Evolutionary conservation across 805 yeast genomes (phyloP).

Genomic region (Debaryomyces prosopidis): DNA sequence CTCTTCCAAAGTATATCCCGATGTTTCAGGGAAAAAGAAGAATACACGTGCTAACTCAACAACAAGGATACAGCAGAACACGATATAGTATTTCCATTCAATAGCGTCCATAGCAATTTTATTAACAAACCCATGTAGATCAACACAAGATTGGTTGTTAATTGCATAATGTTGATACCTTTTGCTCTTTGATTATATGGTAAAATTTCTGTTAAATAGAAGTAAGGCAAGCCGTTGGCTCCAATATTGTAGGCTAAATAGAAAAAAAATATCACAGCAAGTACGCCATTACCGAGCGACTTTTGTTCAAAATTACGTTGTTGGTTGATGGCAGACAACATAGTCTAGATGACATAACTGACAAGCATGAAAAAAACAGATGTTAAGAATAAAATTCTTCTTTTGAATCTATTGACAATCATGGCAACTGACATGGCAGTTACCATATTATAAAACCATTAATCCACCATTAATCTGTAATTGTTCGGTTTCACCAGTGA

Average conservation of each 20-base stretch:
- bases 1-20: conserved; percentile 36
- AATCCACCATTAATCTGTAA: conserved; percentile 53
- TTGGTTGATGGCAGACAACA: conserved; percentile 47
- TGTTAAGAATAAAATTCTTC: conserved; percentile 29
- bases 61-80: conserved; percentile 27
- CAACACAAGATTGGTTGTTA: conserved; percentile 13
- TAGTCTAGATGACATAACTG: conserved; percentile 16
- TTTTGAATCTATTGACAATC: conserved; percentile 20
- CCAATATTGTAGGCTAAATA: conserved; percentile 27
- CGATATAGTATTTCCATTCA: conserved; percentile 36
- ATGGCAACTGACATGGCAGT: conserved; percentile 22
- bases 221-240: conserved; percentile 28
- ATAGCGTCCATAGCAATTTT: conserved; percentile 33
- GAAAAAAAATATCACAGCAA: conserved; percentile 50
- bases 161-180: conserved; percentile 26
- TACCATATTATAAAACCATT: conserved; percentile 46
- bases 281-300: conserved; percentile 44
- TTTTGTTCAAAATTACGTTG: conserved; percentile 41
- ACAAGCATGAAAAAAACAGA: conserved; percentile 21
- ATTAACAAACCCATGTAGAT: conserved; percentile 17
- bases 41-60: conserved; percentile 22
- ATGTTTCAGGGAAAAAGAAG: conserved; percentile 30
- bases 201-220: conserved; percentile 32
- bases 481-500: conserved; percentile 45
- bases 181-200: conserved; percentile 34